Evolutionary conservation across 1,284 basidiomycete species (phyloP).

Genomic region (Filobasidium uniguttulatum): DNA sequence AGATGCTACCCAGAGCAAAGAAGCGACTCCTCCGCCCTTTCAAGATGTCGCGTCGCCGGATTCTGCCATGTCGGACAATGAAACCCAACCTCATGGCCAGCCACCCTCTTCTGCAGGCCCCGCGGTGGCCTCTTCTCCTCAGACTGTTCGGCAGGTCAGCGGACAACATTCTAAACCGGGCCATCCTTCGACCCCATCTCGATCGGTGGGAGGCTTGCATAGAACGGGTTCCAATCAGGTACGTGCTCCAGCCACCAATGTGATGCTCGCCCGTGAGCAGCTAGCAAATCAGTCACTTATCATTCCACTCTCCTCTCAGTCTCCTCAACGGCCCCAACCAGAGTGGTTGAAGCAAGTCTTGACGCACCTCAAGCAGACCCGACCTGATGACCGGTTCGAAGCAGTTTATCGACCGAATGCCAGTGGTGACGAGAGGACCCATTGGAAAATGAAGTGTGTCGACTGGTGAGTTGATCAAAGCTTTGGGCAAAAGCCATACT

Average conservation of each 20-base stretch:
- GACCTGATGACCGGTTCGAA: slow-evolving; percentile 71
- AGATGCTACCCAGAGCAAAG: neutral
- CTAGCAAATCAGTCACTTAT: neutral
- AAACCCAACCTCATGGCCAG: neutral
- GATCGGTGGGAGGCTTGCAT: no score
- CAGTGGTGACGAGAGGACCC: slow-evolving; percentile 42
- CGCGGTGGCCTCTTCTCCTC: neutral
- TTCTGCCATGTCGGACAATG: slow-evolving; percentile 13
- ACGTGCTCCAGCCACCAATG: no score
- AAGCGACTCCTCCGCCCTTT: slow-evolving; percentile 17
- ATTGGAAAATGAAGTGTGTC: slow-evolving; percentile 86
- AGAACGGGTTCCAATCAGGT: no score
- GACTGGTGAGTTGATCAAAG: slow-evolving; percentile 48
- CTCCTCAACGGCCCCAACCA: slow-evolving; percentile 42
- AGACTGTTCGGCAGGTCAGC: neutral
- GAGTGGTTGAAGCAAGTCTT: slow-evolving; percentile 56
- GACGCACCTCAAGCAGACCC: slow-evolving; percentile 52
- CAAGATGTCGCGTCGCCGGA: slow-evolving; percentile 19
- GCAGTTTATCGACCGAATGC: slow-evolving; percentile 41
- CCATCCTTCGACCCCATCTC: neutral
- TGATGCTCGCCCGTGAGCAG: no score
- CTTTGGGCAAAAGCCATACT: neutral
- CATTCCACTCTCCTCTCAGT: neutral
- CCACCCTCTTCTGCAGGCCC: slow-evolving; percentile 5
- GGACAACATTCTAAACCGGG: neutral